These are phyloP conservation scores for Alternaria ventricosa DNA, from an alignment of 2,329 filamentous ascomycete genomes.

Conservation along the genomic window DNA sequence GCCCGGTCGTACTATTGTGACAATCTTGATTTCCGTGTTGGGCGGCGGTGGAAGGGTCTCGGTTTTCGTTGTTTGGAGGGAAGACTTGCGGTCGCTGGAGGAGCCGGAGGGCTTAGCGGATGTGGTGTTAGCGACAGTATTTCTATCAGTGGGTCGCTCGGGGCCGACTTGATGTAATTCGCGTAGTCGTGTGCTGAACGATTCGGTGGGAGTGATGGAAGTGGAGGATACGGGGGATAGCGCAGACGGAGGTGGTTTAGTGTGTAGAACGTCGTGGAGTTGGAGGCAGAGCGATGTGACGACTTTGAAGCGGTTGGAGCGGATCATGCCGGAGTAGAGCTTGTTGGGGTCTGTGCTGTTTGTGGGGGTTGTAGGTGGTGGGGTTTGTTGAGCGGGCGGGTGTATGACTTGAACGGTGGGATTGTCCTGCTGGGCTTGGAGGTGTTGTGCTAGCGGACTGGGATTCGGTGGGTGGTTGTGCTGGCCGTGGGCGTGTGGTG, in stretches of 20 bases:
- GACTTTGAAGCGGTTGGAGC: constrained; percentile 46
- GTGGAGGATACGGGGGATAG: background rate
- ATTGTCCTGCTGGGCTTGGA: background rate
- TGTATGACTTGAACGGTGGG: background rate
- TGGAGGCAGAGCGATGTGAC: constrained; percentile 44
- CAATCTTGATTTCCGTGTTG: constrained; percentile 40
- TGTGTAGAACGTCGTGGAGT: constrained; percentile 34
- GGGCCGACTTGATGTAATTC: background rate
- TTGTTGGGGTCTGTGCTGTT: constrained; percentile 3
- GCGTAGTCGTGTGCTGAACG: background rate
- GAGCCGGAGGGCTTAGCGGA: fast-evolving
- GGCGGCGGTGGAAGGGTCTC: background rate
- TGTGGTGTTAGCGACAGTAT: background rate
- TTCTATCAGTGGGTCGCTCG: background rate
- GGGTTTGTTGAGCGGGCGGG: background rate
- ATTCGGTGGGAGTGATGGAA: background rate
- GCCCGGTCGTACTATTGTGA: constrained; percentile 44
- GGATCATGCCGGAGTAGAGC: constrained; percentile 41
- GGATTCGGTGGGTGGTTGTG: constrained; percentile 17
- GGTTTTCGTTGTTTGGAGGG: background rate
- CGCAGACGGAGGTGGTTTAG: background rate
- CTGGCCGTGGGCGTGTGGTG: constrained; percentile 20
- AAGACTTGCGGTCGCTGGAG: background rate
- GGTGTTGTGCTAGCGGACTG: constrained; percentile 20
- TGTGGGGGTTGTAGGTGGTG: background rate